phyloP scores from a whole-genome alignment of 345 rosid species.

The Brassica juncea region DNA sequence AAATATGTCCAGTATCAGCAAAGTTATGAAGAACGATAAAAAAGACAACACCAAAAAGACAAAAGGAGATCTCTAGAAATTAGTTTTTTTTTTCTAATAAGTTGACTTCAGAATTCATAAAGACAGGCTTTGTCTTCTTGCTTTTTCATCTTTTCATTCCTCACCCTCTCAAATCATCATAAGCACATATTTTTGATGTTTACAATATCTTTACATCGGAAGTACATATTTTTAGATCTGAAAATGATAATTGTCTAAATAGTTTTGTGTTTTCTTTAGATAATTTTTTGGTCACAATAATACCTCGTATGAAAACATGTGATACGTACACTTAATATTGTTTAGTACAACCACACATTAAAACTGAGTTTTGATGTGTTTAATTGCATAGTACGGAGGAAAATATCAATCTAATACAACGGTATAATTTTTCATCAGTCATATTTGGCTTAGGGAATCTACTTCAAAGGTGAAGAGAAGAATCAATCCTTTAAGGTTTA shows the following conservation, averaged over 20 bases:
- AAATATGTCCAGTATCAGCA: neutral
- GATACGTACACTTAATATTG: neutral
- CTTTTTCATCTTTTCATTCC: neutral
- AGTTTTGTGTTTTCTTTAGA: neutral
- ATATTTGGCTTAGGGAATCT: neutral
- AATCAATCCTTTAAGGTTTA: neutral
- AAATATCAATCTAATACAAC: neutral
- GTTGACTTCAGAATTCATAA: slow-evolving; percentile 33
- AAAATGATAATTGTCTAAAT: neutral
- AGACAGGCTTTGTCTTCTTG: slow-evolving; percentile 28
- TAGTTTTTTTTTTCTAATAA: neutral
- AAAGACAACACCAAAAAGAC: slow-evolving; percentile 33
- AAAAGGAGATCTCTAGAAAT: slow-evolving; percentile 7
- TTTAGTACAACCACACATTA: neutral
- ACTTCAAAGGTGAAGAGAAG: neutral
- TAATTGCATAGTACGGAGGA: neutral
- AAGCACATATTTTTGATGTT: slow-evolving; percentile 1
- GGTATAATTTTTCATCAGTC: neutral
- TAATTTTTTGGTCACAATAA: neutral
- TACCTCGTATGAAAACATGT: neutral
- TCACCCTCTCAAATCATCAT: neutral
- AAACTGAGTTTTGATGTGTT: neutral
- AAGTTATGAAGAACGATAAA: neutral
- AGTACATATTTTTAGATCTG: neutral
- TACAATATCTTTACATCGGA: neutral